A percentile compares a stretch with the other conserved stretches of the same genome.
These are phyloP conservation scores for Pyricularia sp. DNA, from an alignment of 2,329 filamentous ascomycete species.

Conservation along the genomic window DNA sequence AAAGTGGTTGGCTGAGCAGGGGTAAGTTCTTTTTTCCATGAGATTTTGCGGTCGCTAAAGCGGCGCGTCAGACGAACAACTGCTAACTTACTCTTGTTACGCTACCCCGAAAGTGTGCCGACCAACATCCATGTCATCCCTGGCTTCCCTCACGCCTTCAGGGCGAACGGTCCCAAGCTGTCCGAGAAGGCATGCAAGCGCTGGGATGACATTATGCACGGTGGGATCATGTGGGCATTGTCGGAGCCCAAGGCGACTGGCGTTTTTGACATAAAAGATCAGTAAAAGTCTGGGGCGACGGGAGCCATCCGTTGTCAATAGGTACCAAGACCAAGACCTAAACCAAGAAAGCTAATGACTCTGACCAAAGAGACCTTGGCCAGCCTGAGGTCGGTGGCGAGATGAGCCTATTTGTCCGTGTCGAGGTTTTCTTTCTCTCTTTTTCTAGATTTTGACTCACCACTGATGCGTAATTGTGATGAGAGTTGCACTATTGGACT, in stretches of 20 bases:
- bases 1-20: constrained; percentile 6
- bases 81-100: constrained; percentile 13
- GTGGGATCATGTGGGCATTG: constrained; percentile 24
- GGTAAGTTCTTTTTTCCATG: constrained; percentile 7
- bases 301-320: not conserved
- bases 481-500: no score
- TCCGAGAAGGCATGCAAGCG: constrained; percentile 22
- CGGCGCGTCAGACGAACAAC: constrained; percentile 7
- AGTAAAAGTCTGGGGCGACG: not conserved
- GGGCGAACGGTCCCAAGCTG: constrained; percentile 17
- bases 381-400: no score
- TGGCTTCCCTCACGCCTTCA: constrained; percentile 11
- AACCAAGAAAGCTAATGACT: not conserved
- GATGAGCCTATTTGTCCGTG: no score
- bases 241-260: constrained; percentile 48
- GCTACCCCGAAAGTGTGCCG: constrained; percentile 17
- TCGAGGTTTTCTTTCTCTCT: no score
- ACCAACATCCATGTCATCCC: constrained; percentile 16
- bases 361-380: not conserved
- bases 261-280: constrained; percentile 24
- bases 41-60: not conserved
- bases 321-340: not conserved
- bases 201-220: constrained; percentile 38
- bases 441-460: no score
- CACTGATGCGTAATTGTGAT: no score